phyloP scores from a whole-genome alignment of 345 rosid genomes.

The Cardamine occulta region DNA sequence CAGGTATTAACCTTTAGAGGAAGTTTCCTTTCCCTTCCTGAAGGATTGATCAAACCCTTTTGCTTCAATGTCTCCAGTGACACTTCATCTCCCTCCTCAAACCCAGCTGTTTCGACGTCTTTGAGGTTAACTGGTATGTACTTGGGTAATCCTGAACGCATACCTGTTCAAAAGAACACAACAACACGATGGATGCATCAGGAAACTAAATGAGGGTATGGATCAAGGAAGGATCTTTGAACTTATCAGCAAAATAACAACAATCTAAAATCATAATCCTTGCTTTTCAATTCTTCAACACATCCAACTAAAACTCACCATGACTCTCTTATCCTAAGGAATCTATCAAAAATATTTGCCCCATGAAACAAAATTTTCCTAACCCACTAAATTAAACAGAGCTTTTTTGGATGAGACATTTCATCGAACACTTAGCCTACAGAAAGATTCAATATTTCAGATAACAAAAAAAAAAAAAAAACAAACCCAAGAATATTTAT shows the following conservation, averaged over 20 bases:
- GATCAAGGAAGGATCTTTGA: not conserved
- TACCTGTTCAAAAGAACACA: slow-evolving; percentile 56
- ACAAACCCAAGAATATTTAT: slow-evolving; percentile 13
- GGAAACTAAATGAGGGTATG: slow-evolving; percentile 7
- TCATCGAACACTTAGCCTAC: slow-evolving; percentile 35
- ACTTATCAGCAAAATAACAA: not conserved
- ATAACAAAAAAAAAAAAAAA: not conserved
- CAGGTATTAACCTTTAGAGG: slow-evolving; percentile 69
- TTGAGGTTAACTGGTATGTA: slow-evolving; percentile 81
- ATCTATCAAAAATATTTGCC: no score
- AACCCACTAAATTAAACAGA: not conserved
- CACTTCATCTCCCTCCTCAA: slow-evolving; percentile 87
- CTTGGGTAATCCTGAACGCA: slow-evolving; percentile 83
- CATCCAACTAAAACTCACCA: not conserved
- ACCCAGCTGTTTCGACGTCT: slow-evolving; percentile 77
- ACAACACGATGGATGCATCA: slow-evolving; percentile 10
- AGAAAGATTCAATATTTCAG: not conserved
- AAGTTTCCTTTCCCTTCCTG: slow-evolving; percentile 93
- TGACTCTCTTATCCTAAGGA: not conserved
- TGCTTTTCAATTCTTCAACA: not conserved
- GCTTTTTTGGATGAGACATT: slow-evolving; percentile 27
- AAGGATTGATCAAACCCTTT: slow-evolving; percentile 87
- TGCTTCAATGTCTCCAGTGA: slow-evolving; percentile 73
- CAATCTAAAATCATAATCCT: not conserved
- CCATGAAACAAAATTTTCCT: not conserved